A percentile compares a stretch with the other conserved stretches of the same genome.
Evolutionary conservation across 768 basidiomycete genomes (phyloP).

Genomic region (Podaxis sp.): DNA sequence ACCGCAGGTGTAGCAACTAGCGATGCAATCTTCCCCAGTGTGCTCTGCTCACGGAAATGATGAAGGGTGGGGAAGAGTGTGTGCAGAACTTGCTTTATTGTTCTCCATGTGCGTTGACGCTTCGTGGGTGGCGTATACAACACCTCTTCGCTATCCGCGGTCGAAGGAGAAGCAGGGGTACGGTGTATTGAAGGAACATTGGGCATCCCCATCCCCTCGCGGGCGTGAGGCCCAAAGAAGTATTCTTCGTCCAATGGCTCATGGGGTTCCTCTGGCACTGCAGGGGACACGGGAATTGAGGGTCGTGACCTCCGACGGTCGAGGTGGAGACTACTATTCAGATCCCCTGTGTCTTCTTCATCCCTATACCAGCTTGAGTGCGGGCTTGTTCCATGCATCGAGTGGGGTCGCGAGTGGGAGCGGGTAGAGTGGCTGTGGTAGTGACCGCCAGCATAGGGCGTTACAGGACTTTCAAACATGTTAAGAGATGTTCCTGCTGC

Average conservation of each 20-base stretch:
- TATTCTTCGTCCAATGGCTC: conserved; percentile 16
- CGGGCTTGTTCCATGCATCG: conserved; percentile 12
- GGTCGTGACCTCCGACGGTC: not conserved
- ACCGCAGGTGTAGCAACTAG: conserved; percentile 87
- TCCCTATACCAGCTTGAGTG: conserved; percentile 27
- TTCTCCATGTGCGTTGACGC: conserved; percentile 34
- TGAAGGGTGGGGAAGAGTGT: conserved; percentile 86
- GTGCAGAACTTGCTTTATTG: conserved; percentile 45
- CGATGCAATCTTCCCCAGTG: conserved; percentile 68
- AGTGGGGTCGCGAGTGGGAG: conserved; percentile 11
- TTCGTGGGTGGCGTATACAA: conserved; percentile 38
- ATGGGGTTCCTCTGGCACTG: not conserved
- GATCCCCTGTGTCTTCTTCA: conserved; percentile 20
- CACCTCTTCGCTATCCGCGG: conserved; percentile 40
- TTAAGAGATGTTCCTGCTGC: conserved; percentile 56
- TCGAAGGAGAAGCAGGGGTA: conserved; percentile 51
- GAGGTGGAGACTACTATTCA: conserved; percentile 22
- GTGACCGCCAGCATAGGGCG: conserved; percentile 76
- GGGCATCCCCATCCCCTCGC: conserved; percentile 14
- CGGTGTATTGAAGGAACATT: conserved; percentile 56
- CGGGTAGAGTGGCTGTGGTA: conserved; percentile 46
- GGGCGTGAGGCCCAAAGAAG: conserved; percentile 9
- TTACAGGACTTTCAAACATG: conserved; percentile 62
- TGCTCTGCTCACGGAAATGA: conserved; percentile 66
- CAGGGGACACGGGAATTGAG: not conserved